Evolutionary conservation across 768 basidiomycete genomes (phyloP).

Genomic region (Suillus ampliporus): DNA sequence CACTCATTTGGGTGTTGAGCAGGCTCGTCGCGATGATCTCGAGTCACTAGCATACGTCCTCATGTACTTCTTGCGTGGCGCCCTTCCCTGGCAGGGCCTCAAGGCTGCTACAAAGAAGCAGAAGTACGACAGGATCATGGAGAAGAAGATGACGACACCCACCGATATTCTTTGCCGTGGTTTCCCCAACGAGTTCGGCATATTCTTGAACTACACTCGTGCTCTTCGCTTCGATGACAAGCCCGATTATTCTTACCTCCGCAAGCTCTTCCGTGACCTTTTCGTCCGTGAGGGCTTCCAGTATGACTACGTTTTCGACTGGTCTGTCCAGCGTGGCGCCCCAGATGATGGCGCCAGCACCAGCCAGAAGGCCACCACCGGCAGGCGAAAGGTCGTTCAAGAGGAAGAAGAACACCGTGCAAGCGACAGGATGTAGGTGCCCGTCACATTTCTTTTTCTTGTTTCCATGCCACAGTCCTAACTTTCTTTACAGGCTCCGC

Average conservation of each 20-base stretch:
- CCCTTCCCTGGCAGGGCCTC: conserved; percentile 98
- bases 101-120: conserved; percentile 99
- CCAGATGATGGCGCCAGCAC: conserved; percentile 69
- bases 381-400: conserved; percentile 80
- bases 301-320: conserved; percentile 99
- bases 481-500: conserved; percentile 64
- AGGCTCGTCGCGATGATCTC: conserved; percentile 96
- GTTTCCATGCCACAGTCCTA: conserved; percentile 19
- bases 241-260: conserved; percentile 98
- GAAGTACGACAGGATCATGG: conserved; percentile 99
- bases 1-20: conserved; percentile 97
- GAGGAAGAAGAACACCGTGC: conserved; percentile 85
- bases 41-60: conserved; percentile 98
- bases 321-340: conserved; percentile 85
- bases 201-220: conserved; percentile 98
- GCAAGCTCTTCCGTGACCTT: conserved; percentile 98
- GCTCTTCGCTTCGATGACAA: conserved; percentile 99
- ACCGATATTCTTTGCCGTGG: conserved; percentile 97
- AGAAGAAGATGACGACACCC: conserved; percentile 99
- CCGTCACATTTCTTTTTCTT: conserved; percentile 24
- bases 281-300: conserved; percentile 98
- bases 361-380: conserved; percentile 65
- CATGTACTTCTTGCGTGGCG: conserved; percentile 99
- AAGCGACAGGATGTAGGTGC: conserved; percentile 81
- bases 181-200: conserved; percentile 99